Evolutionary conservation across 169 alveolate species (phyloP), one percentile per base, ranked within the genome.

Genomic region (Cardiosporidium cionae): DNA sequence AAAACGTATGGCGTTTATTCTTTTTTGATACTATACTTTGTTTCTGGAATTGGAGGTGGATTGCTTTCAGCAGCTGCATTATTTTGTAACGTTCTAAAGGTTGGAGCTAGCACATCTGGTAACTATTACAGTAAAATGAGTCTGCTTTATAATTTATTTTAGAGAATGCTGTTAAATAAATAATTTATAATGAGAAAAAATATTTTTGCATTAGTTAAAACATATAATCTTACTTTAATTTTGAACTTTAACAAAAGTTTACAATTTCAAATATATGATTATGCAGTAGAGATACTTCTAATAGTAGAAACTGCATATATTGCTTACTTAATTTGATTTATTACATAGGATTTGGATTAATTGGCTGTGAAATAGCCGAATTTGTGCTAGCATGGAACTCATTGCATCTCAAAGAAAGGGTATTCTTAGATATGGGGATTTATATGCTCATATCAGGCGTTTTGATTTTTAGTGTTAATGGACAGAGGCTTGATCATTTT

Each of bases 31-130:
- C 72, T 84, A 31, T 88, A 86, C 80, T 84, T 86, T 70, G 65
- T 81, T 32, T 63, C 91, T 25, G 93, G 89, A 25, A 67, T 88
- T 27, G 75, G 78, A 68, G 93, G 93, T 52, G 86, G 86, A 62
- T 68, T 87, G 5, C 76, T 87, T 65, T 87, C 93, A 16, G 86
- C 87, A 7, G 82, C 91, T 5, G 79, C 85, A 25, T 64, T 88
- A 32, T 85, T 82, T 62, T 84, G 93, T 65, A 68, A 79, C 35
- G 65, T 89, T 0, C 83, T 83, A 34, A 86, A 85, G 64, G 93
- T 88, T 32, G 93, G 93, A 9, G 93, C 93, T 25, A 85, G 91
- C 80, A 88, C 93, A 27, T 83, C 93, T 29, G 93, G 82, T 68
- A 58, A 53, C 78, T 32, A 37, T 34, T 25, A 35, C 31, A n/a